Evolutionary conservation across 2,329 filamentous ascomycete species (phyloP).

Genomic region (Xenosphaeropsis pyriputrescens): DNA sequence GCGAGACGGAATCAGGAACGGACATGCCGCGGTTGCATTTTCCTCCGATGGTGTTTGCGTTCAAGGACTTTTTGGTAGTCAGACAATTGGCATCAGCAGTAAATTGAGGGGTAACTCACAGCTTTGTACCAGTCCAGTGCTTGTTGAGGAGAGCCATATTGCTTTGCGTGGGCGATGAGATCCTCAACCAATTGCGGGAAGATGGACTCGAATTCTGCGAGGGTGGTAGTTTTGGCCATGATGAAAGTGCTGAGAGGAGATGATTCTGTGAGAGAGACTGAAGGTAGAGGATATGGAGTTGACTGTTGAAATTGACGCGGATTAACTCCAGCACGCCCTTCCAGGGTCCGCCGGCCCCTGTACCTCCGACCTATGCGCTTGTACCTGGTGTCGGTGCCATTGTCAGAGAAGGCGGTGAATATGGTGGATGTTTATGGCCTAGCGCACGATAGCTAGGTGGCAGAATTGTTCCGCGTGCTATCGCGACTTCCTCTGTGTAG

Average conservation of each 20-base stretch:
- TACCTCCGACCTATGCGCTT: too few species aligned
- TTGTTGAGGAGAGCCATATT: conserved; percentile 71
- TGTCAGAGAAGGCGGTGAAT: too few species aligned
- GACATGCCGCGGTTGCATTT: conserved; percentile 99
- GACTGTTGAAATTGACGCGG: too few species aligned
- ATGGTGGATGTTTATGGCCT: too few species aligned
- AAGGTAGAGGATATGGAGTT: too few species aligned
- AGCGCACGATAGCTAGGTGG: neutral
- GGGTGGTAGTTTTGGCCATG: conserved; percentile 59
- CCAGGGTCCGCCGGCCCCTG: too few species aligned
- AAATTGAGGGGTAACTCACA: conserved; percentile 6
- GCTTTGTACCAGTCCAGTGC: conserved; percentile 72
- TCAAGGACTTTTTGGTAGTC: conserved; percentile 38
- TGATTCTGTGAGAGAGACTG: too few species aligned
- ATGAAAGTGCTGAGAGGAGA: too few species aligned
- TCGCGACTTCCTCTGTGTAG: too few species aligned
- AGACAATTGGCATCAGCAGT: conserved; percentile 21
- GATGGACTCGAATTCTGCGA: conserved; percentile 78
- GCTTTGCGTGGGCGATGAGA: conserved; percentile 61
- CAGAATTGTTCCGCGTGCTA: neutral
- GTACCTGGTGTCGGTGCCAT: too few species aligned
- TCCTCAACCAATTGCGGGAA: conserved; percentile 79
- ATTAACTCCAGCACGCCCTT: too few species aligned
- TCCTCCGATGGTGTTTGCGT: conserved; percentile 79
- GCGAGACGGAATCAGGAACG: conserved; percentile 76